phyloP scores from a whole-genome alignment of 768 basidiomycete species.

The Solioccasus polychromus region DNA sequence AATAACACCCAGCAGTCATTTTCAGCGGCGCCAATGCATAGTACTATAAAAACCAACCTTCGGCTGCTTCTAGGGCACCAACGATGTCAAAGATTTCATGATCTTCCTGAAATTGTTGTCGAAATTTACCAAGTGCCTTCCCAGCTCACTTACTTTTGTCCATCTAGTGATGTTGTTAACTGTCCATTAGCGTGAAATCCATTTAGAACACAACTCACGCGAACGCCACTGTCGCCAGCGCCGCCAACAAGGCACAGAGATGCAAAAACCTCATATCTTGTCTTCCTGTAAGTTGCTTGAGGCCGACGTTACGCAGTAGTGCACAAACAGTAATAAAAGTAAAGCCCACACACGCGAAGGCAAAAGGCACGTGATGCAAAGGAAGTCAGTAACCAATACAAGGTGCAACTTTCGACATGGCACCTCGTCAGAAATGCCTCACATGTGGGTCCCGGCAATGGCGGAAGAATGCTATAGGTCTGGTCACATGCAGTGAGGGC shows the following conservation, averaged over 20 bases:
- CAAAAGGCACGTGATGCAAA: constrained; percentile 15
- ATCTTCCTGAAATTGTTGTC: constrained; percentile 60
- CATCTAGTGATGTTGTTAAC: constrained; percentile 44
- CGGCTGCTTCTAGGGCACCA: constrained; percentile 70
- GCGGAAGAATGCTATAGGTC: constrained; percentile 83
- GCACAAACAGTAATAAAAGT: background rate
- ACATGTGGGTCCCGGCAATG: constrained; percentile 83
- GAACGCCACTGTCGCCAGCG: constrained; percentile 49
- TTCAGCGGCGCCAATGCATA: constrained; percentile 3
- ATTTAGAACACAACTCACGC: constrained; percentile 48
- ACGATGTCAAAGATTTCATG: constrained; percentile 97
- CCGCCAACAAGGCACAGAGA: constrained; percentile 47
- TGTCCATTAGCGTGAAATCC: background rate
- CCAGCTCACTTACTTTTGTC: constrained; percentile 54
- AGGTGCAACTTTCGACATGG: constrained; percentile 45
- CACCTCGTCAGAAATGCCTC: constrained; percentile 62
- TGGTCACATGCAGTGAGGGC: constrained; percentile 86
- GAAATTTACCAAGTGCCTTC: constrained; percentile 1
- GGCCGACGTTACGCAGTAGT: too few relatives aligned
- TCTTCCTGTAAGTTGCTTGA: background rate
- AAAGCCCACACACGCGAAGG: background rate
- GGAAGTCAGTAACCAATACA: too few relatives aligned
- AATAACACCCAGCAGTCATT: background rate
- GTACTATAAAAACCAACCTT: constrained; percentile 48
- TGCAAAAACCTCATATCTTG: constrained; percentile 50